Percentiles rank a stretch among this genome's conserved stretches.
These are phyloP conservation scores for Leccinum sublutescens DNA, from an alignment of 768 basidiomycete species.

Conservation along the genomic window DNA sequence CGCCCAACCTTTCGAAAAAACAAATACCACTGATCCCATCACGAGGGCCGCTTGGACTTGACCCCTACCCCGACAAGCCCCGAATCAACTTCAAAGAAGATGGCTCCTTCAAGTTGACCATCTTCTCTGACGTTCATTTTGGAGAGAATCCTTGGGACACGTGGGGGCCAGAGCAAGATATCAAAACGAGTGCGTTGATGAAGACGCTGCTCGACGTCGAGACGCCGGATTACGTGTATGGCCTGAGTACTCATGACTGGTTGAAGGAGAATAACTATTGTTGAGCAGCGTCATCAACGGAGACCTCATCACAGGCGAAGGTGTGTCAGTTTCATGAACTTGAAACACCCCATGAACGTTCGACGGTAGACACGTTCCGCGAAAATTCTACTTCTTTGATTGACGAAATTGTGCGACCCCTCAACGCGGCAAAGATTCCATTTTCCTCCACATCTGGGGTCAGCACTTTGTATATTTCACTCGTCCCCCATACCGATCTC, in stretches of 20 bases:
- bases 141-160: constrained; percentile 72
- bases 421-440: constrained; percentile 55
- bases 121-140: constrained; percentile 75
- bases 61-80: constrained; percentile 47
- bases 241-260: not conserved
- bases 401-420: constrained; percentile 59
- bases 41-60: constrained; percentile 10
- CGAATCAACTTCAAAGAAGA: constrained; percentile 55
- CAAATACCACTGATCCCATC: not conserved
- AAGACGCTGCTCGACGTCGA: constrained; percentile 53
- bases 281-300: constrained; percentile 62
- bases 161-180: constrained; percentile 68
- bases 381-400: constrained; percentile 68
- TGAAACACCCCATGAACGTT: not conserved
- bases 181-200: constrained; percentile 61
- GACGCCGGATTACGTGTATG: constrained; percentile 69
- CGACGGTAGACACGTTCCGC: constrained; percentile 52
- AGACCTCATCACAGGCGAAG: constrained; percentile 72
- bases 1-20: not conserved
- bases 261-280: not conserved
- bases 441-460: constrained; percentile 73
- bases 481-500: not conserved
- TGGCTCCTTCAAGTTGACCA: constrained; percentile 67
- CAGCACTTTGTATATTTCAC: constrained; percentile 18
- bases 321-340: constrained; percentile 28